These are phyloP conservation scores for Cystobasidium pallidum DNA, from an alignment of 1,284 basidiomycete species.

Conservation along the genomic window DNA sequence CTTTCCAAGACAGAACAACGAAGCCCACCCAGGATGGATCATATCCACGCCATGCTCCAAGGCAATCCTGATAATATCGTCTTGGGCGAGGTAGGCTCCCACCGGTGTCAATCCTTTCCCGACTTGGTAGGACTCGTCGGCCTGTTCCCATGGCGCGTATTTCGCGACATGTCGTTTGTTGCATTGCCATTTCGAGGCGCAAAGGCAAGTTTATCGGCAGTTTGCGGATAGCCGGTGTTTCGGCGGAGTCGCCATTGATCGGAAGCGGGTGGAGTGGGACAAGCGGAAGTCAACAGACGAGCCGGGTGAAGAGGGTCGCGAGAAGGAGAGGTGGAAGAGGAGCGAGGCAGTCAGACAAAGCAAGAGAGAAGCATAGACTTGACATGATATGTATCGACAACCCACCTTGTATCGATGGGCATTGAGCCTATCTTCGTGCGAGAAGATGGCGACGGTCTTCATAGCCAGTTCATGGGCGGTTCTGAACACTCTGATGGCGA, in stretches of 20 bases:
- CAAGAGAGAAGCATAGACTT: no score
- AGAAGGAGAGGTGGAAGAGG: not conserved
- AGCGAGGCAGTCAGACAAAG: not conserved
- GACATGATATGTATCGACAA: not conserved
- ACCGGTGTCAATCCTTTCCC: constrained; percentile 95
- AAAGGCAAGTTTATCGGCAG: not conserved
- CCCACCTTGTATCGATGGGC: constrained; percentile 95
- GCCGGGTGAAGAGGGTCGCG: no score
- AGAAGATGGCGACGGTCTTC: constrained; percentile 99
- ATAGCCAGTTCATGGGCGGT: constrained; percentile 98
- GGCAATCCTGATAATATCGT: constrained; percentile 92
- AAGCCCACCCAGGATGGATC: constrained; percentile 88
- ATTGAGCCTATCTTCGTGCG: constrained; percentile 91
- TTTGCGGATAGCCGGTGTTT: constrained; percentile 1
- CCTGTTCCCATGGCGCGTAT: constrained; percentile 61
- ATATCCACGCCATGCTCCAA: constrained; percentile 85
- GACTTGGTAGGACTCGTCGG: constrained; percentile 98
- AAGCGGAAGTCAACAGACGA: not conserved
- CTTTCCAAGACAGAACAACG: no score
- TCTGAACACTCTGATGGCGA: constrained; percentile 97
- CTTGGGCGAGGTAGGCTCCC: constrained; percentile 93
- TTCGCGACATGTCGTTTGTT: not conserved
- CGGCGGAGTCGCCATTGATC: constrained; percentile 7
- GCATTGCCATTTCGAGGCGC: not conserved
- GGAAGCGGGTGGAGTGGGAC: not conserved